Conservation (phyloP, 352 stramenopile species). For the Pythium sukuiense region DNA sequence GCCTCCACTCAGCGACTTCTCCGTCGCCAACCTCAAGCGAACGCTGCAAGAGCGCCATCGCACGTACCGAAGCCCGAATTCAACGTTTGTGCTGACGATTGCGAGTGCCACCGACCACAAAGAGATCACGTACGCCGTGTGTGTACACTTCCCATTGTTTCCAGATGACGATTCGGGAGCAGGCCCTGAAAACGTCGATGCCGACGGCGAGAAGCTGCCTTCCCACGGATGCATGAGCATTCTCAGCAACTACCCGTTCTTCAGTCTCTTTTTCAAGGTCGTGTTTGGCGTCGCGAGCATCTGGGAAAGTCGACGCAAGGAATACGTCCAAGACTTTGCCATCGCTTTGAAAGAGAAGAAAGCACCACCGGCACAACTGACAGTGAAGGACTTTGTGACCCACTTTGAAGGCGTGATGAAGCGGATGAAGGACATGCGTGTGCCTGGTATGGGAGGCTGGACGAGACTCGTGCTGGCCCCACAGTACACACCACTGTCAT, state of each 20-base stretch:
- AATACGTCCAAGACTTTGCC: conserved; percentile 33
- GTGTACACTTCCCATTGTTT: conserved; percentile 61
- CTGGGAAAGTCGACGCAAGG: conserved; percentile 58
- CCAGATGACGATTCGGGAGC: conserved; percentile 39
- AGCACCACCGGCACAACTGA: conserved; percentile 31
- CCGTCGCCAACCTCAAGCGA: conserved; percentile 46
- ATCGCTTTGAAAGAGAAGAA: conserved; percentile 33
- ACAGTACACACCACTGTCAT: conserved; percentile 61
- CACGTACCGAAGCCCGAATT: conserved; percentile 59
- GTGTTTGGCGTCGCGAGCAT: conserved; percentile 72
- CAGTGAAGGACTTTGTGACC: conserved; percentile 56
- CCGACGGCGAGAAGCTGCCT: conserved; percentile 26
- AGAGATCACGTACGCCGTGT: conserved; percentile 72
- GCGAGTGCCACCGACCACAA: conserved; percentile 45
- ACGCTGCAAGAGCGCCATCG: conserved; percentile 69
- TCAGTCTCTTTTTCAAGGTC: conserved; percentile 85
- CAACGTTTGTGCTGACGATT: conserved; percentile 76
- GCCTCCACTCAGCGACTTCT: conserved; percentile 51
- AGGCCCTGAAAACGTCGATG: conserved; percentile 21
- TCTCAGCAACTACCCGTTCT: conserved; percentile 77
- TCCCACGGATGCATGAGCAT: conserved; percentile 75
- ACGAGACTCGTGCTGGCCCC: conserved; percentile 59
- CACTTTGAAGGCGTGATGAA: conserved; percentile 67
- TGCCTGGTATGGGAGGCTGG: conserved; percentile 78
- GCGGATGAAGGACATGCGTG: conserved; percentile 54